Evolutionary conservation across 176 grass and related monocot species (phyloP).

Genomic region (Hordeum marinum): DNA sequence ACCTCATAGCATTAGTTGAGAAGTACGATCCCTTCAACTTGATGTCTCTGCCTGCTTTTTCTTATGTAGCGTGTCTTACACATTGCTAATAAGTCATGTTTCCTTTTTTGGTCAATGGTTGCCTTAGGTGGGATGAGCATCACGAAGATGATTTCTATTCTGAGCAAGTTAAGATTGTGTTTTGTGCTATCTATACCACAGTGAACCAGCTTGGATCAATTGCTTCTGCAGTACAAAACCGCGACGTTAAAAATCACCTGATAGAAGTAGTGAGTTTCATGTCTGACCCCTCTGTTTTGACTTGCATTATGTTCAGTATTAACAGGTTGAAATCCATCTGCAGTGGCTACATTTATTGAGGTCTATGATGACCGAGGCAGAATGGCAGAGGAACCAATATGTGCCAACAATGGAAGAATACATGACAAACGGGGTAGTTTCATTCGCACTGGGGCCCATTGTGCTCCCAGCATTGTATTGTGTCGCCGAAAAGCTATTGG

Average conservation of each 20-base stretch:
- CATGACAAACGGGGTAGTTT: conserved; percentile 45
- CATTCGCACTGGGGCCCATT: conserved; percentile 57
- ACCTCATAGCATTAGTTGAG: conserved; percentile 53
- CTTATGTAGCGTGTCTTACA: background rate
- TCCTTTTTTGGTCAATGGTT: background rate
- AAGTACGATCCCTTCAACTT: conserved; percentile 30
- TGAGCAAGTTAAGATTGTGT: conserved; percentile 69
- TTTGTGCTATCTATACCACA: conserved; percentile 48
- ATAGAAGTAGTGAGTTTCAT: conserved; percentile 49
- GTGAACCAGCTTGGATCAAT: conserved; percentile 54
- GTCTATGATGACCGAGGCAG: conserved; percentile 61
- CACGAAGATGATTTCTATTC: background rate
- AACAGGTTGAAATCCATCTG: background rate
- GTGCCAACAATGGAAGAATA: conserved; percentile 56
- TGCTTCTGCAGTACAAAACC: conserved; percentile 48
- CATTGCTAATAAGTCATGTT: background rate
- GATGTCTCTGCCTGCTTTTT: background rate
- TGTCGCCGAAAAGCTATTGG: conserved; percentile 38
- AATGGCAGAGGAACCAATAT: conserved; percentile 34
- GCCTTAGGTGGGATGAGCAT: background rate
- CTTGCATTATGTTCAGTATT: background rate
- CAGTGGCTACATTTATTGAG: conserved; percentile 60
- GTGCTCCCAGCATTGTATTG: conserved; percentile 66
- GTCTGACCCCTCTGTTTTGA: background rate
- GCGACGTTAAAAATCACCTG: conserved; percentile 48